Percentiles rank a stretch among this genome's conserved stretches.
Conservation (phyloP, 371 early-diverging fungal genomes). For the Cokeromyces recurvatus region DNA sequence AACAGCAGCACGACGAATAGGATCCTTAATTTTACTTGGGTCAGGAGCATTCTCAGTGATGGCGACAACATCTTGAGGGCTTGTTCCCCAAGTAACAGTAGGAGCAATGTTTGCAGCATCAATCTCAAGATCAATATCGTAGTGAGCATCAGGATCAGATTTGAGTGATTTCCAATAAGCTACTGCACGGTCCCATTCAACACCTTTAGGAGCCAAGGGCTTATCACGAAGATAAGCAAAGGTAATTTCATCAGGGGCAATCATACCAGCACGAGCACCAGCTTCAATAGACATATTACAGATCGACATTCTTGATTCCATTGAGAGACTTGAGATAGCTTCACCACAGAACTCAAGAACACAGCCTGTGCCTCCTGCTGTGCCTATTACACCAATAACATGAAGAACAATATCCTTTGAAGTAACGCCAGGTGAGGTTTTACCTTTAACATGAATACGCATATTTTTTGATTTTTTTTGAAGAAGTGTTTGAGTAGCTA, state of each 20-base stretch:
- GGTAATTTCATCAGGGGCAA: constrained; percentile 65
- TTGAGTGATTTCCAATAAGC: constrained; percentile 57
- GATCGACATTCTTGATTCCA: constrained; percentile 71
- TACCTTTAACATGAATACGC: constrained; percentile 55
- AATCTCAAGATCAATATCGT: constrained; percentile 57
- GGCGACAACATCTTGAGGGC: constrained; percentile 61
- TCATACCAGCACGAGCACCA: constrained; percentile 71
- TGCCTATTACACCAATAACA: constrained; percentile 67
- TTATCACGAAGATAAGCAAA: constrained; percentile 59
- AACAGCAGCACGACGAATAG: constrained; percentile 43
- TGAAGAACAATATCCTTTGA: constrained; percentile 67
- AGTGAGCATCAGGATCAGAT: constrained; percentile 57
- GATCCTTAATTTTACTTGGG: constrained; percentile 40
- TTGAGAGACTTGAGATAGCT: constrained; percentile 41
- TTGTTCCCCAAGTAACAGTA: constrained; percentile 69
- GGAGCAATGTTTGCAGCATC: constrained; percentile 57
- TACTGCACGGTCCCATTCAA: constrained; percentile 60
- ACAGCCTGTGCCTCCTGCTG: constrained; percentile 67
- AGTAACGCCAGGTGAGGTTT: constrained; percentile 48
- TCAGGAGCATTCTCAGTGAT: constrained; percentile 60
- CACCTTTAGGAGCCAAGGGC: constrained; percentile 61
- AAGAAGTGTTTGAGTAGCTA: constrained; percentile 67
- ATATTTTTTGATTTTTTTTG: constrained; percentile 69
- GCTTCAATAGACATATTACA: constrained; percentile 75
- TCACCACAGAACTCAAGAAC: constrained; percentile 65